Percentiles rank a stretch among this genome's conserved stretches.
These are phyloP conservation scores for Chaetomiaceae sp. DNA, from an alignment of 2,329 filamentous ascomycete genomes.

Conservation along the genomic window DNA sequence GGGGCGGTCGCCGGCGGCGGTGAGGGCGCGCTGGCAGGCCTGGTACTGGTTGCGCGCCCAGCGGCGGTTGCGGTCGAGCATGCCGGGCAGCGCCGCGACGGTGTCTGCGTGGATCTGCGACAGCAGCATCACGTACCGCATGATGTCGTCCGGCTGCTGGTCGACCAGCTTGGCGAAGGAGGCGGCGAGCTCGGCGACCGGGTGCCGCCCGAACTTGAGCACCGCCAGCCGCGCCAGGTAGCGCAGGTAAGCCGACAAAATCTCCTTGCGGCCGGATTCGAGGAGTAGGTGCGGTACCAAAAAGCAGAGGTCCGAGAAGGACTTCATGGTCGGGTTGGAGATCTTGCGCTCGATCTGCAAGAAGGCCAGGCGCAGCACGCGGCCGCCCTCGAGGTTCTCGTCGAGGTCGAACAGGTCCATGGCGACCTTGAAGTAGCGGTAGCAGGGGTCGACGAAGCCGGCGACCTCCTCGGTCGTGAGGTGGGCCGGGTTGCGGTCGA, in stretches of 20 bases:
- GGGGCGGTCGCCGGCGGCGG: neutral
- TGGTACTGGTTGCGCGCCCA: constrained; percentile 23
- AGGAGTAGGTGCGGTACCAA: constrained; percentile 22
- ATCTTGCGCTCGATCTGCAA: constrained; percentile 22
- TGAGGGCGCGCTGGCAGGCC: constrained; percentile 19
- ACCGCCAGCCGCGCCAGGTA: constrained; percentile 16
- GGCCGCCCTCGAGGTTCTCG: constrained; percentile 20
- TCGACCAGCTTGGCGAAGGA: constrained; percentile 17
- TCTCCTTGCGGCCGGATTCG: constrained; percentile 19
- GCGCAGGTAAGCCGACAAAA: constrained; percentile 20
- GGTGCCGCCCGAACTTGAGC: constrained; percentile 22
- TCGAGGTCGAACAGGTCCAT: constrained; percentile 23
- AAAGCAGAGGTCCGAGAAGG: constrained; percentile 23
- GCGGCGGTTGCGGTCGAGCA: constrained; percentile 17
- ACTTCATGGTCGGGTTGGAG: constrained; percentile 19
- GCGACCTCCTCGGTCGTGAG: constrained; percentile 18
- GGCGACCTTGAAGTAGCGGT: constrained; percentile 23
- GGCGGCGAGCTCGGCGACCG: constrained; percentile 18
- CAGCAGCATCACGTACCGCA: constrained; percentile 22
- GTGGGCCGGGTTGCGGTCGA: constrained; percentile 17
- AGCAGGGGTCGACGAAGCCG: constrained; percentile 21
- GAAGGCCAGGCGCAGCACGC: constrained; percentile 23
- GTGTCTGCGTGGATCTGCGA: constrained; percentile 22
- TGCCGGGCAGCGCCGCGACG: constrained; percentile 11
- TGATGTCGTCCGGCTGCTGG: constrained; percentile 18